Base-by-base conservation (phyloP, 495 filamentous ascomycete genomes). In the Xylaria cubensis region DNA sequence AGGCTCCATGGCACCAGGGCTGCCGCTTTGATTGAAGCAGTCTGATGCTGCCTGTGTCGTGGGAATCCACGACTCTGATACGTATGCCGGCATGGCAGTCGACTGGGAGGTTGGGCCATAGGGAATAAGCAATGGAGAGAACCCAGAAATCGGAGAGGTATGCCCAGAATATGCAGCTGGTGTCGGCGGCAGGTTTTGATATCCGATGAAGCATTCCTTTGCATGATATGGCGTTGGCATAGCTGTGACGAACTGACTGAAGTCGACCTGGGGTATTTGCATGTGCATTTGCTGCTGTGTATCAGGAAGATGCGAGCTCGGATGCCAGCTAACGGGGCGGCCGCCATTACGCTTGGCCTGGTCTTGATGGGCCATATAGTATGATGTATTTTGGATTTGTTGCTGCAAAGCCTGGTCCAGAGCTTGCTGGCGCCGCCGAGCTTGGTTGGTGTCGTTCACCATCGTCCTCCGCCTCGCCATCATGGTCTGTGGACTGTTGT, bases 281-380 rank as follows among this genome's bases (percentile, higher is more conserved):
- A 80, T 39, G 78, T 81, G 74, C 83, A 83, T 34, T 72, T 80
- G 56, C 74, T 75, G 55, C 74, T 75, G 55, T 78, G 26, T 53
- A 32, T 73, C 72, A 76, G 73, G 72, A 76, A 82, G 62, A 26
- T 84, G 82, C 21, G 85, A 83, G 24, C 83, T 83, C 15, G 91
- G 90, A 79, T 93, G 91, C 92, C 92, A 93, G 77, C 90, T 93
- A 34, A 90, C 86, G 26, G 91, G 92, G 17, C 92, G 80, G 58
- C 72, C 77, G 56, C 72, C 77, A 68, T 75, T 79, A 62, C 74
- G 79, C 71, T 72, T 77, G 55, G 78, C 73, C n/a, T 72, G 73
- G 36, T 81, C 78, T 68, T 80, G 72, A 67, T 73, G 76, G 56
- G 72, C 80, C 72, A 79, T 73, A 74, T 72, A 76, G 69, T 63